Conservation (phyloP, 2,329 filamentous ascomycete species). For the Davidsoniella virescens region DNA sequence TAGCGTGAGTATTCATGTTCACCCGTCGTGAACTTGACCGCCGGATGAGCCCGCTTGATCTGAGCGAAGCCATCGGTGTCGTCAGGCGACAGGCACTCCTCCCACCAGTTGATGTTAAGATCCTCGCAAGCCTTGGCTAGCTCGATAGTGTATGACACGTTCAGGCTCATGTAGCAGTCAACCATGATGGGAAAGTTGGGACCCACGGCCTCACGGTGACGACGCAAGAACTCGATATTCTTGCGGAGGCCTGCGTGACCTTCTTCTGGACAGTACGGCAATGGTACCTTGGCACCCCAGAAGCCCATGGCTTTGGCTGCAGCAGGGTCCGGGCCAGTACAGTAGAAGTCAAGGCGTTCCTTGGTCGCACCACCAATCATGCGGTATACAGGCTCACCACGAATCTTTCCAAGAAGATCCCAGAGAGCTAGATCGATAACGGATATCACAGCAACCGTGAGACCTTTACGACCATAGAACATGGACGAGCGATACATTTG, state of each 20-base stretch:
- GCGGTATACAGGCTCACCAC: conserved; percentile 86
- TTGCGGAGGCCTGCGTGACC: conserved; percentile 67
- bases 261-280: conserved; percentile 81
- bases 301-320: conserved; percentile 78
- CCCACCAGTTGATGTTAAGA: conserved; percentile 92
- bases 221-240: conserved; percentile 76
- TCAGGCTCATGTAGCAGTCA: conserved; percentile 94
- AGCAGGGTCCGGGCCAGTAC: conserved; percentile 72
- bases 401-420: conserved; percentile 82
- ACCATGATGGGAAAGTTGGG: conserved; percentile 88
- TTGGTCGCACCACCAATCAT: conserved; percentile 83
- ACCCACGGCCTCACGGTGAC: conserved; percentile 70
- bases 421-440: conserved; percentile 87
- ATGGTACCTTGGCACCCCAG: conserved; percentile 74
- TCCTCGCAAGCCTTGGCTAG: conserved; percentile 69
- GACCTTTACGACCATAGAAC: conserved; percentile 91
- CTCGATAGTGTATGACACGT: conserved; percentile 83
- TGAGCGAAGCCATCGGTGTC: conserved; percentile 82
- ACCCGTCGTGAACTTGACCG: conserved; percentile 84
- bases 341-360: conserved; percentile 78
- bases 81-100: conserved; percentile 82
- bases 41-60: conserved; percentile 80
- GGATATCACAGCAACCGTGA: conserved; percentile 79
- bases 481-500: conserved; percentile 93
- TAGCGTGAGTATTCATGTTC: conserved; percentile 93